These are phyloP conservation scores for Glycine latifolia DNA, from an alignment of 306 rosid genomes.

Conservation along the genomic window DNA sequence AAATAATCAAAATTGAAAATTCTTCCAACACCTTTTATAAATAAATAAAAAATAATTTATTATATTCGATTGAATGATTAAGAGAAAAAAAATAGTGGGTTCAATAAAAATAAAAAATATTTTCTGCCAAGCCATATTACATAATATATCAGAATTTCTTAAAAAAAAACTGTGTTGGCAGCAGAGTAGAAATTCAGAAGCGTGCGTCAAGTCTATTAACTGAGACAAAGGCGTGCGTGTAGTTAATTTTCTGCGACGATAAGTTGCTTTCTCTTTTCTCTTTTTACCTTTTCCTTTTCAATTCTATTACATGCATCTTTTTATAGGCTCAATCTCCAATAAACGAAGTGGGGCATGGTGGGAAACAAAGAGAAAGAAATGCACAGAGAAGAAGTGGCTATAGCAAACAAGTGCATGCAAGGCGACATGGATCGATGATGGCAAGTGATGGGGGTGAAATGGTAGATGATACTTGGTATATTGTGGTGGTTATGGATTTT, in stretches of 20 bases:
- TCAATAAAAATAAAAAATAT: no score
- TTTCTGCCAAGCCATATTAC: no score
- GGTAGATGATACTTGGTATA: neutral
- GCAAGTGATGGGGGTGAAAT: neutral
- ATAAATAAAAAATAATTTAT: neutral
- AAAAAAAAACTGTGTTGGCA: neutral
- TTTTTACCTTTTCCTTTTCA: neutral
- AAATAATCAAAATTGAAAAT: neutral
- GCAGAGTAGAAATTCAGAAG: conserved; percentile 29
- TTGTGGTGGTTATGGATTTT: conserved; percentile 18
- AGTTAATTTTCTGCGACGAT: conserved; percentile 29
- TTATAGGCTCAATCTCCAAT: conserved; percentile 36
- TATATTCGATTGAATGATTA: no score
- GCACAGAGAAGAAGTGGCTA: conserved; percentile 14
- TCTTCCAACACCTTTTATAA: neutral
- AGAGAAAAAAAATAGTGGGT: no score
- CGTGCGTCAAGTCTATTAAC: neutral
- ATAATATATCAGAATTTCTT: neutral
- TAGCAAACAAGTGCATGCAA: conserved; percentile 14
- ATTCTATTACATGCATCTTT: neutral
- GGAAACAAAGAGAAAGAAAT: neutral
- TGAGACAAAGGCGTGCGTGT: neutral
- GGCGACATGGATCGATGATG: conserved; percentile 15
- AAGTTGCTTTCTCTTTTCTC: conserved; percentile 22
- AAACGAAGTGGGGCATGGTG: conserved; percentile 7